Conservation (phyloP, 805 yeast genomes). For the Candida suzukii region DNA sequence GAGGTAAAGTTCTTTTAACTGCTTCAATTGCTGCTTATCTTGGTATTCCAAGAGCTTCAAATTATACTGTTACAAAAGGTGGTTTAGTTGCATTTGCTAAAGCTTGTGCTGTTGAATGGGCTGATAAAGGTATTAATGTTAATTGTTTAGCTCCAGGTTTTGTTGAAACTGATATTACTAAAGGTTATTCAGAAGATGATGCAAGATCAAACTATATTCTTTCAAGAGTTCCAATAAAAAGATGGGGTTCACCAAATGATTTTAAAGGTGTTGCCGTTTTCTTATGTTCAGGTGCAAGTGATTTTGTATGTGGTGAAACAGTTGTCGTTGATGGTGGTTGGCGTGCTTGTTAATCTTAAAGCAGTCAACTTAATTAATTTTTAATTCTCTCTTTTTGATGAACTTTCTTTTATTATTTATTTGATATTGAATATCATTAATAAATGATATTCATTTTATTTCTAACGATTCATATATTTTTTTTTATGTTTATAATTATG, state of each 20-base stretch:
- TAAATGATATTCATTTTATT: no score
- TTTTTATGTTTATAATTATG: no score
- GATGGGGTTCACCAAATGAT: constrained; percentile 45
- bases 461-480: no score
- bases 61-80: constrained; percentile 37
- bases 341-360: no score
- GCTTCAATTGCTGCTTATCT: constrained; percentile 34
- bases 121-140: constrained; percentile 35
- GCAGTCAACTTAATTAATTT: no score
- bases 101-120: constrained; percentile 38
- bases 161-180: constrained; percentile 39
- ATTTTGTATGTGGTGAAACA: constrained; percentile 45
- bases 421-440: no score
- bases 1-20: constrained; percentile 36
- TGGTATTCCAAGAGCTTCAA: constrained; percentile 30
- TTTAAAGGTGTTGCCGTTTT: constrained; percentile 36
- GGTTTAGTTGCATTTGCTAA: constrained; percentile 30
- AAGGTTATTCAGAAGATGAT: constrained; percentile 19
- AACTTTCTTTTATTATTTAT: no score
- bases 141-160: constrained; percentile 47
- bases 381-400: background rate
- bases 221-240: constrained; percentile 35
- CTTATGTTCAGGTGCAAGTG: constrained; percentile 42
- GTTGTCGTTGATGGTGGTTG: constrained; percentile 52
- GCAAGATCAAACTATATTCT: constrained; percentile 21